Base-by-base conservation (phyloP, 805 yeast genomes). In the Metschnikowia lunata region DNA sequence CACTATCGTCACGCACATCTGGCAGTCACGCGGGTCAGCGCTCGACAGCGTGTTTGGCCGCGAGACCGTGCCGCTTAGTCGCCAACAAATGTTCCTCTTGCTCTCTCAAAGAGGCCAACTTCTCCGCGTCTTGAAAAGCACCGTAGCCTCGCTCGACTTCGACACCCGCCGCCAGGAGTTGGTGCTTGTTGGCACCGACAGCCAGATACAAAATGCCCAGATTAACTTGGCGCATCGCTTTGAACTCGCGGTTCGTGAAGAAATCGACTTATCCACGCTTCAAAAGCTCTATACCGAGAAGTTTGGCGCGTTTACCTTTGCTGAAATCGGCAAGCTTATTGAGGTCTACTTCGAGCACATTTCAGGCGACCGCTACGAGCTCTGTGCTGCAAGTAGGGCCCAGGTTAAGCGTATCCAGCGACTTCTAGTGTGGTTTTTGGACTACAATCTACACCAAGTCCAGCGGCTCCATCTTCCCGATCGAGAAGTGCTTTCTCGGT, bases 121-220 rank as follows among this genome's bases (percentile, higher is more conserved):
- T 12, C 56, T 74, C 7, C 63, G 71, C 34, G 63, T 66, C 40
- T 59, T 76, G 55, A 61, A 71, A 15, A 56, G 70, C 39, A 61
- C 67, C 1, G 80, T 79, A 1, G 68, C 71, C 4, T 54, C 60
- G 37, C 59, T 76, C 30, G 49, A 60, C 6, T 63, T 75, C 31
- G 63, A 62, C 33, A 55, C 69, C 1, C 58, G 56, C 13, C 62
- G 59, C 30, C 26, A 37, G 1, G 49, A 47, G 36, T 60, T 76
- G 14, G 48, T 61, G 8, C 60, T 76, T 12, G 48, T 59, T n/a
- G 75, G 78, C 7, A 67, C 77, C 0, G 62, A 58, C 6, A 49
- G 57, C 15, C 77, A 76, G 31, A 61, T 69, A 31, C 61, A 64
- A 26, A 75, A 72, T 62, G 75, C 78, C 15, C 61, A 64, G 43